Conservation (phyloP, 768 basidiomycete genomes). For the Phaffia australis region DNA sequence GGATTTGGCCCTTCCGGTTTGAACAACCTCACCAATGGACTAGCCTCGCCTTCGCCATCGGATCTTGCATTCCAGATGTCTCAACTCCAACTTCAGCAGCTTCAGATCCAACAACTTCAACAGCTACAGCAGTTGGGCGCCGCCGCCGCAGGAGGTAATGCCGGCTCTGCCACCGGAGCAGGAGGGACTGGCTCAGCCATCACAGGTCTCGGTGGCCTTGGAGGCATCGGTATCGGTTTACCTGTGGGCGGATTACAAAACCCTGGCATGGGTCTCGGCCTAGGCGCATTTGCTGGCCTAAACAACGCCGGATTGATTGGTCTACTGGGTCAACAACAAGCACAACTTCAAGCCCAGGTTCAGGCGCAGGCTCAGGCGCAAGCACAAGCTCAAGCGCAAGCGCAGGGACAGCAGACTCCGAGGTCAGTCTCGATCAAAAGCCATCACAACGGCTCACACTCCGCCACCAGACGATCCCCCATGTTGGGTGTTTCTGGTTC, state of each 20-base stretch:
- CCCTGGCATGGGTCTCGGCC: constrained; percentile 17
- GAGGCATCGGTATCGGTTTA: constrained; percentile 21
- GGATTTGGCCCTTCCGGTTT: constrained; percentile 13
- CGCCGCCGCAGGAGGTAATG: constrained; percentile 1
- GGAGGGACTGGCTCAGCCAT: too few species aligned
- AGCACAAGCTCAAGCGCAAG: neutral
- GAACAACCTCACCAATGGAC: constrained; percentile 17
- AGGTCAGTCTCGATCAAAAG: constrained; percentile 16
- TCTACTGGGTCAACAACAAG: neutral
- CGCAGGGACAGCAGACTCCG: neutral
- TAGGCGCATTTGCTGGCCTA: neutral
- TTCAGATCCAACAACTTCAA: constrained; percentile 35
- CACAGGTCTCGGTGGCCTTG: neutral
- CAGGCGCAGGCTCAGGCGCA: too few species aligned
- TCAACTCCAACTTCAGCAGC: constrained; percentile 35
- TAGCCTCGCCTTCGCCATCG: constrained; percentile 19
- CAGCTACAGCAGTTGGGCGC: constrained; percentile 32
- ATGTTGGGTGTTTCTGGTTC: constrained; percentile 31
- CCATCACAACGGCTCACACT: constrained; percentile 1
- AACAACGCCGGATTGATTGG: neutral
- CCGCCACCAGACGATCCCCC: constrained; percentile 43
- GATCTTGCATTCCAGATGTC: constrained; percentile 31
- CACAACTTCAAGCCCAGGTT: too few species aligned
- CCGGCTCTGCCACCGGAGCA: too few species aligned
- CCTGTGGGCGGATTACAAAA: constrained; percentile 8